Evolutionary conservation across 768 basidiomycete species (phyloP).

Genomic region (Filobasidium wieringae): DNA sequence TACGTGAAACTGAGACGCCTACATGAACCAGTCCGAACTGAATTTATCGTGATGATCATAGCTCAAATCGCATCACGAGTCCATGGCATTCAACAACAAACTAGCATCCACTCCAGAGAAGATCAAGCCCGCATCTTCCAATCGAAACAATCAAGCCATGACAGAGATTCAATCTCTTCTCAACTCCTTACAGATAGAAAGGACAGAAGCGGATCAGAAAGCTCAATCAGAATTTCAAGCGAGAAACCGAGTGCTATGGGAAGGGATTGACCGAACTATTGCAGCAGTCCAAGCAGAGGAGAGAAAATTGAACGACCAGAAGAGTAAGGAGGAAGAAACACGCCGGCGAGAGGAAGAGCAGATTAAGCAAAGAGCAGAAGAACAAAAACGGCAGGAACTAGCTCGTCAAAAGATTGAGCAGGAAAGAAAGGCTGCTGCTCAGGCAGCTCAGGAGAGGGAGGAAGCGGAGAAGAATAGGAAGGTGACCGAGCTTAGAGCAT

Average conservation of each 20-base stretch:
- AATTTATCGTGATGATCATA: too few species aligned
- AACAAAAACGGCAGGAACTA: slow-evolving; percentile 8
- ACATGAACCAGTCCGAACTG: too few species aligned
- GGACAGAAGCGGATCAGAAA: slow-evolving; percentile 54
- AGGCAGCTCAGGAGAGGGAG: slow-evolving; percentile 8
- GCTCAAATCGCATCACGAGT: slow-evolving; percentile 2
- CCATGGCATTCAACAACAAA: not conserved
- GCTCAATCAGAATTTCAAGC: slow-evolving; percentile 42
- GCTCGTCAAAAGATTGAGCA: slow-evolving; percentile 8
- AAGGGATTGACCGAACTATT: slow-evolving; percentile 31
- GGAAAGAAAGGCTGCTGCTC: slow-evolving; percentile 3
- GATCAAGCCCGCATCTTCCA: slow-evolving; percentile 12
- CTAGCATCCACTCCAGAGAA: slow-evolving; percentile 19
- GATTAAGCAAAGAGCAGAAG: not conserved
- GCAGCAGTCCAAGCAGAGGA: slow-evolving; percentile 26
- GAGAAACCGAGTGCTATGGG: slow-evolving; percentile 42
- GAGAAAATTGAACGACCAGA: slow-evolving; percentile 15
- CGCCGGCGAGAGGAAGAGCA: slow-evolving; percentile 8
- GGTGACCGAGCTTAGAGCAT: not conserved
- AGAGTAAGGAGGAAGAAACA: slow-evolving; percentile 13
- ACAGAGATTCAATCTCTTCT: slow-evolving; percentile 27
- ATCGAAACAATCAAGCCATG: slow-evolving; percentile 13
- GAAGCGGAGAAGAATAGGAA: slow-evolving; percentile 11
- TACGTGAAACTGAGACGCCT: too few species aligned
- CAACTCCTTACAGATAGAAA: slow-evolving; percentile 21